Conservation (phyloP, 306 rosid species). For the Cucumis melo region DNA sequence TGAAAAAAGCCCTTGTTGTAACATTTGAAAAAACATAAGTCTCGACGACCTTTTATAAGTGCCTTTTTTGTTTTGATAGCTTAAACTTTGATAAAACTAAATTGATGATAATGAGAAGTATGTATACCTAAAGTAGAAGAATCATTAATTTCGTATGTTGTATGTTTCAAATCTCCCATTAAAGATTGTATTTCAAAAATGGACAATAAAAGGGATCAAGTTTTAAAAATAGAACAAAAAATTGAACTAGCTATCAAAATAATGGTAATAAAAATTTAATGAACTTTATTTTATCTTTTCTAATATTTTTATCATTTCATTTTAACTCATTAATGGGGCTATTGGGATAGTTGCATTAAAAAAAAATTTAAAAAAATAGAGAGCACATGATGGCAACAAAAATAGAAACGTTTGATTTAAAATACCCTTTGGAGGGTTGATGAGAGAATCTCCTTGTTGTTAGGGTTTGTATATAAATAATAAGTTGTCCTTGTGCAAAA, state of each 20-base stretch:
- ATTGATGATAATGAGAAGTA: not conserved
- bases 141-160: not conserved
- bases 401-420: not conserved
- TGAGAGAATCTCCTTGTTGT: not conserved
- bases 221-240: too few relatives aligned
- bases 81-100: not conserved
- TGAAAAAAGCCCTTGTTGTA: not conserved
- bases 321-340: not conserved
- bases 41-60: not conserved
- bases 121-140: not conserved
- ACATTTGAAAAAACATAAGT: not conserved
- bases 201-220: too few relatives aligned
- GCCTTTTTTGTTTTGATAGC: not conserved
- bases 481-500: not conserved
- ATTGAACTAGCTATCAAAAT: not conserved
- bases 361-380: not conserved
- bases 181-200: too few relatives aligned
- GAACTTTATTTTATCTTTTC: not conserved
- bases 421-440: slow-evolving; percentile 1
- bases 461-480: not conserved
- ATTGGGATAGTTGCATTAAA: not conserved
- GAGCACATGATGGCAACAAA: not conserved
- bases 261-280: not conserved
- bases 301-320: not conserved
- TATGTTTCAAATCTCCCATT: too few relatives aligned